phyloP scores from a whole-genome alignment of 441 rosid genomes.

The Breynia disticha region DNA sequence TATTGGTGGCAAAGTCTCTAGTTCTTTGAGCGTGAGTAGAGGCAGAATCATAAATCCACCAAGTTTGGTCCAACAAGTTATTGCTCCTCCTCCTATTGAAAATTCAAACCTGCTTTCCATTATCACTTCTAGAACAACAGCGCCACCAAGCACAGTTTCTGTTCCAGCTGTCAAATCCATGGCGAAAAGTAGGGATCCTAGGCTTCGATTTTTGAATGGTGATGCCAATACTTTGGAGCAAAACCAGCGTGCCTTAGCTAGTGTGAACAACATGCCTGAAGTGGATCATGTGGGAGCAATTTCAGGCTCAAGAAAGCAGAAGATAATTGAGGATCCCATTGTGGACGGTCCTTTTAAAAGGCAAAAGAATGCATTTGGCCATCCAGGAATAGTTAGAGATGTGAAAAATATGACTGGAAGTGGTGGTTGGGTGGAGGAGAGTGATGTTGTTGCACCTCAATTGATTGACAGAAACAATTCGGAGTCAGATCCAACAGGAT shows the following conservation, averaged over 20 bases:
- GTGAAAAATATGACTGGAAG: constrained; percentile 26
- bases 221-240: constrained; percentile 35
- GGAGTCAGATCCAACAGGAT: constrained; percentile 33
- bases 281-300: constrained; percentile 31
- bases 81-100: constrained; percentile 13
- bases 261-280: constrained; percentile 27
- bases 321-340: constrained; percentile 36
- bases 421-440: constrained; percentile 74
- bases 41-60: constrained; percentile 23
- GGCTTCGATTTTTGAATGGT: constrained; percentile 56
- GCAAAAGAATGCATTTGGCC: constrained; percentile 40
- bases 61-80: constrained; percentile 22
- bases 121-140: constrained; percentile 23
- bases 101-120: constrained; percentile 19
- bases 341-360: constrained; percentile 56
- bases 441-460: constrained; percentile 34
- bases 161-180: constrained; percentile 37
- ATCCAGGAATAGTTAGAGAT: constrained; percentile 28
- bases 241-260: constrained; percentile 19
- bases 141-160: constrained; percentile 26
- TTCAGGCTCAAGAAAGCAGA: constrained; percentile 51
- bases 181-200: constrained; percentile 83
- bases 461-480: constrained; percentile 20
- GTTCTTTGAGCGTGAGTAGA: constrained; percentile 24
- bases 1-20: constrained; percentile 61